Evolutionary conservation across 202 grass and related monocot genomes (phyloP), one percentile per base, ranked within the genome.

Genomic region (Bolboschoenoplectus hybrid): DNA sequence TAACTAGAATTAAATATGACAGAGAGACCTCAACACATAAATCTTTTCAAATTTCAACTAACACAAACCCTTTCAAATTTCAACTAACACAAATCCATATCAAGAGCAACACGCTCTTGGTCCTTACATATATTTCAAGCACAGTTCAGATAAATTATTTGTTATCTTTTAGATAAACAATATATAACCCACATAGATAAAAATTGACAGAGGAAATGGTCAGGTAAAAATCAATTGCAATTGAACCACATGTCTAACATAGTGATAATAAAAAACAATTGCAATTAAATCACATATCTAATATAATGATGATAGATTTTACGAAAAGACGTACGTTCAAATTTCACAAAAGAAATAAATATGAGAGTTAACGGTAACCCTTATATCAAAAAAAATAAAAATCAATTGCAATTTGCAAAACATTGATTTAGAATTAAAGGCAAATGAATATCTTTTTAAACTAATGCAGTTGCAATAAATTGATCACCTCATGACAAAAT

Each of bases 1-100:
- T 12, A 56, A 77, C 32, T 78, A 77, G 26, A 55, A 53, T 56
- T 56, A 78, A 78, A 78, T 38, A 16, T 77, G 74, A 77, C 14
- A 77, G 20, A 35, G 49, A 76, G 32, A 76, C 13, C 49, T 55
- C 73, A 49, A 16, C 69, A 11, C 16, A 38, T 26, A 7, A 73
- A 74, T 74, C 20, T 5, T 74, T 74, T 50, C 1, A 46, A 12
- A 7, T 74, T 26, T 72, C n/a, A 47, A 72, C 32, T 77, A 26
- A 11, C 16, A 38, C 49, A 7, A 73, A 74, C 50, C 20, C 1
- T 74, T 74, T 50, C 1, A 46, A 12, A 7, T 74, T 26, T 72
- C n/a, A 47, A 72, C 32, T 77, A 26, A 41, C 12, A 60, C 35
- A 11, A 39, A 43, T 80, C 36, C 0, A 11, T 41, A n/a, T 80